Conservation (phyloP, 352 stramenopile genomes). For the Lagenidium sp. region DNA sequence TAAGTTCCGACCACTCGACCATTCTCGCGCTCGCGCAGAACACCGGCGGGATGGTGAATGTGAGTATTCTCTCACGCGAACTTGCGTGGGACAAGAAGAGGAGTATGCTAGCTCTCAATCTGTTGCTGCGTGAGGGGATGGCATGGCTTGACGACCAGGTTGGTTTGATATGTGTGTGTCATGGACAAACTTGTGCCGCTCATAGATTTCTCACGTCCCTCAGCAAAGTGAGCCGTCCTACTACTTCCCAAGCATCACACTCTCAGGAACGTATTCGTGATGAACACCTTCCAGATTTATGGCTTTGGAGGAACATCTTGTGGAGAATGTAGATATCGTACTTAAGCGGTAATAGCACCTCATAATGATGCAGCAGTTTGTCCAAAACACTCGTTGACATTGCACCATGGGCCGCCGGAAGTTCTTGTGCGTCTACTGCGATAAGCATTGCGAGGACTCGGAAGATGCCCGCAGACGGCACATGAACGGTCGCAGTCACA, state of each 20-base stretch:
- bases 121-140: conserved; percentile 93
- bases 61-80: conserved; percentile 69
- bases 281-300: neutral
- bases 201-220: no score
- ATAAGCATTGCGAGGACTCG: conserved; percentile 77
- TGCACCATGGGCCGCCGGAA: conserved; percentile 49
- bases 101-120: conserved; percentile 85
- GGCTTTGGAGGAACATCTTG: no score
- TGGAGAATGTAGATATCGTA: no score
- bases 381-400: no score
- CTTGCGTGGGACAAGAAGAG: conserved; percentile 89
- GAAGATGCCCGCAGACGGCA: conserved; percentile 59
- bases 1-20: conserved; percentile 92
- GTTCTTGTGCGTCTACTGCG: conserved; percentile 71
- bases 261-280: conserved; percentile 70
- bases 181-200: no score
- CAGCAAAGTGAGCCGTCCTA: conserved; percentile 64
- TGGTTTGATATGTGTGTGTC: no score
- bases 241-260: conserved; percentile 82
- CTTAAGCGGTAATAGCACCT: no score
- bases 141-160: conserved; percentile 94
- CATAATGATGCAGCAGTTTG: no score
- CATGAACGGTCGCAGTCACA: conserved; percentile 59
- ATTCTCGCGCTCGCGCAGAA: conserved; percentile 88
- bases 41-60: conserved; percentile 83